phyloP scores from a whole-genome alignment of 2,329 filamentous ascomycete species.

The Trichoderma sp. region DNA sequence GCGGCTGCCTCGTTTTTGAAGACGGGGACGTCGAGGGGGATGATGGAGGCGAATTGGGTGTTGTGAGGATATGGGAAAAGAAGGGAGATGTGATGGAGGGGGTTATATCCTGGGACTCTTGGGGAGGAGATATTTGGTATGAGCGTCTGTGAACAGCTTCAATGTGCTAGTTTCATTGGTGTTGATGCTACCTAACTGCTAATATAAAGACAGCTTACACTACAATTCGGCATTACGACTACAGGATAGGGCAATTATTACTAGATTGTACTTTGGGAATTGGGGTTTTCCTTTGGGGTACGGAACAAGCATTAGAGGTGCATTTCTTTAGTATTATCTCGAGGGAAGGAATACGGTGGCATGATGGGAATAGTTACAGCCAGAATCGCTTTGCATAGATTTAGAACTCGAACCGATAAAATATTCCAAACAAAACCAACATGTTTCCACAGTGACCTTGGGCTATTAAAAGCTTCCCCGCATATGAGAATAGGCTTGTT shows the following conservation, averaged over 20 bases:
- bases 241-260: too few relatives aligned
- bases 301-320: background rate
- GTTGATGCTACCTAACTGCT: background rate
- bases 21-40: conserved; percentile 41
- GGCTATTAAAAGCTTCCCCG: background rate
- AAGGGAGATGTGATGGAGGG: background rate
- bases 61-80: conserved; percentile 21
- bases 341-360: background rate
- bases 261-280: background rate
- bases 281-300: background rate
- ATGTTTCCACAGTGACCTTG: background rate
- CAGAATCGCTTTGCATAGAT: background rate
- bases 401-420: background rate
- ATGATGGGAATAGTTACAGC: background rate
- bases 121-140: background rate
- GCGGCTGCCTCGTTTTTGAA: conserved; percentile 41
- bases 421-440: background rate
- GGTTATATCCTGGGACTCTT: too few relatives aligned
- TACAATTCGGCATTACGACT: background rate
- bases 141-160: background rate
- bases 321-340: background rate
- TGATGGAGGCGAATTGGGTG: conserved; percentile 37
- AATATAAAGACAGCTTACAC: background rate
- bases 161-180: background rate
- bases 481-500: background rate